phyloP scores from a whole-genome alignment of 2,329 filamentous ascomycete genomes.

The Diplocarpon rosae region DNA sequence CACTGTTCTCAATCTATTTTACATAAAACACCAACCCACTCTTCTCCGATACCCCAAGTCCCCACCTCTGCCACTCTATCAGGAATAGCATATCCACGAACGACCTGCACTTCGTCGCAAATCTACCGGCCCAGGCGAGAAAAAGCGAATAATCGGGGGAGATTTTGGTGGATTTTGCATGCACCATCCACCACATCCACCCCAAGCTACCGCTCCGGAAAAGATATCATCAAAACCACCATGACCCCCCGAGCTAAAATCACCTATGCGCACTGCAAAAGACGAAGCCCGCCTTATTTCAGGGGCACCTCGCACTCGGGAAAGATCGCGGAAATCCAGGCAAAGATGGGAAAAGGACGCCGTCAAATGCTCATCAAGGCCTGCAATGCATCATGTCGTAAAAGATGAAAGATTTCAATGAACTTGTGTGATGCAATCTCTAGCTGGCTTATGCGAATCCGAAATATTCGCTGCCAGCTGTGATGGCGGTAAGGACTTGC shows the following conservation, averaged over 20 bases:
- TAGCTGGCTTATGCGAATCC: constrained; percentile 64
- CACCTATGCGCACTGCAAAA: neutral
- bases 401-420: constrained; percentile 5
- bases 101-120: constrained; percentile 30
- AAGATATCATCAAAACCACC: neutral
- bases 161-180: neutral
- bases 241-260: neutral
- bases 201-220: too few relatives aligned
- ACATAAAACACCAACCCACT: neutral
- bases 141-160: neutral
- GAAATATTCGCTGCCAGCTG: constrained; percentile 94
- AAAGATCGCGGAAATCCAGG: neutral
- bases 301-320: too few relatives aligned
- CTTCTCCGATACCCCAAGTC: neutral
- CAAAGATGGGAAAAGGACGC: constrained; percentile 19
- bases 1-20: too few relatives aligned
- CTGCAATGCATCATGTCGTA: constrained; percentile 22
- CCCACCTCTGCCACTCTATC: neutral
- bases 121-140: constrained; percentile 1
- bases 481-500: constrained; percentile 90
- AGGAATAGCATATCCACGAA: constrained; percentile 9
- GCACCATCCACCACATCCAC: too few relatives aligned
- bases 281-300: too few relatives aligned
- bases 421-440: too few relatives aligned
- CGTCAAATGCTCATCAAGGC: constrained; percentile 27